Percentiles rank a stretch among this genome's conserved stretches.
Conservation (phyloP, 495 filamentous ascomycete species). For the Podospora appendiculata region DNA sequence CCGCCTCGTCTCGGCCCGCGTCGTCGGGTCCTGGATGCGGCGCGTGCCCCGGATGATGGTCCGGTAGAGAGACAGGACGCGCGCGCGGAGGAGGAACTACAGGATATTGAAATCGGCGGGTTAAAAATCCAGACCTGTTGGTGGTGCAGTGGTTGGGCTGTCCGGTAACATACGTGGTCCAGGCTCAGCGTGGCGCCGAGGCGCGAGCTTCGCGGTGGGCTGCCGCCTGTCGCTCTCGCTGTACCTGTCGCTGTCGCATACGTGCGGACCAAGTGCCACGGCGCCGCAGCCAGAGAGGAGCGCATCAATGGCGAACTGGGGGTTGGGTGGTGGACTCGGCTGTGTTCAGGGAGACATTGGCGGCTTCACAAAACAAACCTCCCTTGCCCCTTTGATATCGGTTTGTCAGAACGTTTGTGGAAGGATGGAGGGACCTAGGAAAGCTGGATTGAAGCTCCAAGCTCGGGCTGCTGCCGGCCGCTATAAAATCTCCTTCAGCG, state of each 20-base stretch:
- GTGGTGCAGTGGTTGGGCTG: not conserved
- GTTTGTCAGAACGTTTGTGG: not conserved
- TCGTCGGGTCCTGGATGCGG: conserved; percentile 40
- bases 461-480: no score
- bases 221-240: no score
- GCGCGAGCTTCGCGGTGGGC: conserved; percentile 12
- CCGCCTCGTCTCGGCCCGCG: conserved; percentile 55
- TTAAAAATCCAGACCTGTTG: not conserved
- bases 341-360: not conserved
- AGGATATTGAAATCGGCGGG: conserved; percentile 3
- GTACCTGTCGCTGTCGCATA: conserved; percentile 27
- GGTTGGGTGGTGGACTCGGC: not conserved
- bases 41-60: conserved; percentile 44
- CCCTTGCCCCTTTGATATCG: not conserved
- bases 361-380: not conserved
- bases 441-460: no score
- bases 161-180: conserved; percentile 36
- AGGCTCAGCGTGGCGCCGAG: conserved; percentile 35
- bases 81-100: conserved; percentile 53
- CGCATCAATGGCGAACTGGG: conserved; percentile 19
- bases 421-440: no score
- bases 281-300: conserved; percentile 9
- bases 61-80: conserved; percentile 50
- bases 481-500: no score
- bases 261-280: conserved; percentile 24